Evolutionary conservation across 108 stramenopile genomes (phyloP).

Genomic region (Cafeteria roenbergensis): DNA sequence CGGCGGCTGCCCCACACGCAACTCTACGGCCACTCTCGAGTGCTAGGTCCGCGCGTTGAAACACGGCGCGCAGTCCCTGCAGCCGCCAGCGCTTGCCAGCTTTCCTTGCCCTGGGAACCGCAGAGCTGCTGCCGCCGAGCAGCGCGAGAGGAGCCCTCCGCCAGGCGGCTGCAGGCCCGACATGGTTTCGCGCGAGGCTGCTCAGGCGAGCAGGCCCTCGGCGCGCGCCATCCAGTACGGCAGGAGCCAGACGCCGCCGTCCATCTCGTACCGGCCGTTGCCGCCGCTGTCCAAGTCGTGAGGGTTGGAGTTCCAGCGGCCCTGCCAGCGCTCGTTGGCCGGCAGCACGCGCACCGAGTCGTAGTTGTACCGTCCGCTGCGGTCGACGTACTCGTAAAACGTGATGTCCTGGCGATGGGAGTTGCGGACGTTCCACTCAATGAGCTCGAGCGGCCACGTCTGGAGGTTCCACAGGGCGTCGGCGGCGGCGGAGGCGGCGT

Average conservation of each 20-base stretch:
- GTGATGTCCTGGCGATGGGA: neutral
- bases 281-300: neutral
- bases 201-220: neutral
- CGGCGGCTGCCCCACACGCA: too few relatives aligned
- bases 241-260: neutral
- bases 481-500: neutral
- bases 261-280: neutral
- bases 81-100: too few relatives aligned
- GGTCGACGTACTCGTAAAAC: neutral
- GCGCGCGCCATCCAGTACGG: neutral
- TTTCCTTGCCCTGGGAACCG: too few relatives aligned
- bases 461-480: neutral
- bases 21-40: too few relatives aligned
- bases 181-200: too few relatives aligned
- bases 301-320: neutral
- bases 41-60: too few relatives aligned
- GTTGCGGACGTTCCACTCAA: neutral
- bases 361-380: neutral
- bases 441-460: neutral
- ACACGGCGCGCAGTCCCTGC: too few relatives aligned
- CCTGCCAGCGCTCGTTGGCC: neutral
- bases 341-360: neutral
- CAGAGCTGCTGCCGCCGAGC: too few relatives aligned
- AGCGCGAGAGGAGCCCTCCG: too few relatives aligned
- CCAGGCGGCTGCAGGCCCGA: too few relatives aligned